Evolutionary conservation across 768 basidiomycete genomes (phyloP), one percentile per base, ranked within the genome.

Genomic region (Roridomyces roridus): DNA sequence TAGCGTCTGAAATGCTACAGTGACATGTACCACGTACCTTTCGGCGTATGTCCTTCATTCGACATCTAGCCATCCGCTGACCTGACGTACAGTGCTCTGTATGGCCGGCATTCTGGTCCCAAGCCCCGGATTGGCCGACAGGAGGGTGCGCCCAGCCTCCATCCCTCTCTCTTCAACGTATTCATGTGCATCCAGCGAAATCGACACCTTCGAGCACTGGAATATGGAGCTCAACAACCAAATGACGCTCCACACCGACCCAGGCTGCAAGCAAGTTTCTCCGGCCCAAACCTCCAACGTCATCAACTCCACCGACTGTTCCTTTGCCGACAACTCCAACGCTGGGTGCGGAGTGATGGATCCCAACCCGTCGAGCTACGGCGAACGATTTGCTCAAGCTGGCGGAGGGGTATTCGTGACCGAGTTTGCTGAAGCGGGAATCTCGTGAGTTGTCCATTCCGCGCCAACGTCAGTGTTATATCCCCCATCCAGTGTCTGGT

Each of bases 191-290:
- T 15, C 15, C 36, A 78, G 80, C 24, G 88, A 91, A 67, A 88
- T 90, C 58, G 93, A 94, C 69, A 89, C 88, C 10, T 83, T 94
- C 55, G 92, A 95, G 69, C 89, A 86, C 29, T 87, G 94, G 59
- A 94, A 95, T 71, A 67, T 81, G 45, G 80, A 81, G 37, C 76
- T 77, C 4, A 73, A 76, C 50, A 91, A 88, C 59, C 88, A 89
- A 67, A 85, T 89, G 80, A 80, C 78, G 7, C 74, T 94, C 15
- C 92, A 94, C 69, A 91, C 91, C 0, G 75, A 79, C 36, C 69
- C 82, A 0, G 85, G 85, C 5, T 88, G 88, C 69, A 80, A 69
- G 0, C 80, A 83, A 63, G 70, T 76, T 23, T 73, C 75, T 34
- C 78, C 84, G 2, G 70, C 74, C 2, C 80, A 86, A 66, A 73